These are phyloP conservation scores for Coleophoma cylindrospora DNA, from an alignment of 2,329 filamentous ascomycete genomes.

Conservation along the genomic window DNA sequence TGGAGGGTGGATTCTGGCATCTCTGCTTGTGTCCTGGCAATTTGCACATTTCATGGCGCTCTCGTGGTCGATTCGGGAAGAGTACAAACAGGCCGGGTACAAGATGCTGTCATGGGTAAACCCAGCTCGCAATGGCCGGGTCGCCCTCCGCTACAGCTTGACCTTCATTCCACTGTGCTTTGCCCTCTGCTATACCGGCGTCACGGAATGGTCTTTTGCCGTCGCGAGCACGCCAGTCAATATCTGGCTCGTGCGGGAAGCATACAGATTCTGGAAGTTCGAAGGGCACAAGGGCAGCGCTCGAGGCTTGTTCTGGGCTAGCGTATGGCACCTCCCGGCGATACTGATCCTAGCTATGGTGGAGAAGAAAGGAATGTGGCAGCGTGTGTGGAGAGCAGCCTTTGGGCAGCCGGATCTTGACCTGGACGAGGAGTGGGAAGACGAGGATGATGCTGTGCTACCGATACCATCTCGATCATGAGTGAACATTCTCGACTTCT, in stretches of 20 bases:
- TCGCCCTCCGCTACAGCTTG: conserved; percentile 82
- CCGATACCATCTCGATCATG: conserved; percentile 1
- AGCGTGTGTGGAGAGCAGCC: conserved; percentile 68
- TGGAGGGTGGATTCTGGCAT: conserved; percentile 86
- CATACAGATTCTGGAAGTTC: conserved; percentile 73
- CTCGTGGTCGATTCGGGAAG: conserved; percentile 81
- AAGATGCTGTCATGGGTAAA: conserved; percentile 83
- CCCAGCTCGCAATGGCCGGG: conserved; percentile 76
- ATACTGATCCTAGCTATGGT: conserved; percentile 85
- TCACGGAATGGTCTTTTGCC: conserved; percentile 84
- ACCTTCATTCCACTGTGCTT: conserved; percentile 83
- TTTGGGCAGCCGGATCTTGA: conserved; percentile 54
- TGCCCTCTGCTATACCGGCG: conserved; percentile 69
- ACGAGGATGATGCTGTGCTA: conserved; percentile 32
- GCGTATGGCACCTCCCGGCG: conserved; percentile 90
- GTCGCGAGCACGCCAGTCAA: conserved; percentile 79
- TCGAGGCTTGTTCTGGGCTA: conserved; percentile 89
- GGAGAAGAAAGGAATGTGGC: conserved; percentile 92
- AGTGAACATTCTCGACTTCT: no score
- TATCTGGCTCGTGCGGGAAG: conserved; percentile 76
- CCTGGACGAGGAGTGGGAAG: conserved; percentile 52
- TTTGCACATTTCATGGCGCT: conserved; percentile 98
- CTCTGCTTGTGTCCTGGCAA: conserved; percentile 88
- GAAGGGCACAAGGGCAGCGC: conserved; percentile 78
- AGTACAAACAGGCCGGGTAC: conserved; percentile 71